Evolutionary conservation across 306 rosid species (phyloP).

Genomic region (Prunus fruticosa): DNA sequence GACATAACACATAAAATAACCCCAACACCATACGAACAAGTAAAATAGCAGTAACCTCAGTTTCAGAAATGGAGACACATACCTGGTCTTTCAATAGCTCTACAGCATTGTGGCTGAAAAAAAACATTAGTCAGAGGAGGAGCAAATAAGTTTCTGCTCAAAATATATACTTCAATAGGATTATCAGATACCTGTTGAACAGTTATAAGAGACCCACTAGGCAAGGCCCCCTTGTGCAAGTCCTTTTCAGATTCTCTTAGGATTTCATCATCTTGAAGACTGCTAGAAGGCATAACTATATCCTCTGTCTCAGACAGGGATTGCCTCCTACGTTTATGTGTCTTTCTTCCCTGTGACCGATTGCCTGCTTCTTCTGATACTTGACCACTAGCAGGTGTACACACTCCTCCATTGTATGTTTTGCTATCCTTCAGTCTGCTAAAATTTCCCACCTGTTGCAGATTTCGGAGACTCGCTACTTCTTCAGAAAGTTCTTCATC

Average conservation of each 20-base stretch:
- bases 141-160: slow-evolving; percentile 16
- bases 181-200: slow-evolving; percentile 29
- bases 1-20: slow-evolving; percentile 22
- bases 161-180: not conserved
- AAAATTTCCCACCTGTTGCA: slow-evolving; percentile 35
- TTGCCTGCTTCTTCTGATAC: slow-evolving; percentile 18
- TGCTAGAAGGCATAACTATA: slow-evolving; percentile 27
- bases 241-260: slow-evolving; percentile 34
- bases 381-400: slow-evolving; percentile 26
- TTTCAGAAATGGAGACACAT: slow-evolving; percentile 26
- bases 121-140: slow-evolving; percentile 26
- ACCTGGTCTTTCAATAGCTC: slow-evolving; percentile 56
- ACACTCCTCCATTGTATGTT: slow-evolving; percentile 11
- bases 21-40: slow-evolving; percentile 12
- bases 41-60: slow-evolving; percentile 14
- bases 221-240: slow-evolving; percentile 33
- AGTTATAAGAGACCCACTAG: slow-evolving; percentile 21
- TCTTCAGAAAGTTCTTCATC: slow-evolving; percentile 65
- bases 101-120: slow-evolving; percentile 43
- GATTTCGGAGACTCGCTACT: slow-evolving; percentile 52
- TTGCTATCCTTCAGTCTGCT: slow-evolving; percentile 28
- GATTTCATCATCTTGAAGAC: slow-evolving; percentile 28
- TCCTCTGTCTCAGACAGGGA: slow-evolving; percentile 33
- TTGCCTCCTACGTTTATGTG: slow-evolving; percentile 47
- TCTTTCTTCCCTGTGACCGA: slow-evolving; percentile 35